Conservation (phyloP, 768 basidiomycete species). For the Boletus vermiculosoides region DNA sequence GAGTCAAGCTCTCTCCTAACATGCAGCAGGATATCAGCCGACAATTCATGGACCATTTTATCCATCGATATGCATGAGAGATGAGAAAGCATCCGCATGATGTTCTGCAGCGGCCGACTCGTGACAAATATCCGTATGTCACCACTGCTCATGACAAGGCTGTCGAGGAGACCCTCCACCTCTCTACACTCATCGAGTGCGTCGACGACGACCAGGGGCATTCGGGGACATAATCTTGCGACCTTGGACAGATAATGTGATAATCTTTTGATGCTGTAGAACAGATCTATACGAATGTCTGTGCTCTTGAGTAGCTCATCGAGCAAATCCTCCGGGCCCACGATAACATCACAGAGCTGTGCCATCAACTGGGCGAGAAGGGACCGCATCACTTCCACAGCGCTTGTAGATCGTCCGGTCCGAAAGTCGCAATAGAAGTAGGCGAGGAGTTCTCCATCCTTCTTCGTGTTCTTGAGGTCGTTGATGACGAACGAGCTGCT, state of each 20-base stretch:
- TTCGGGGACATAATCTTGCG: no score
- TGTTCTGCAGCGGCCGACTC: conserved; percentile 3
- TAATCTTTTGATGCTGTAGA: no score
- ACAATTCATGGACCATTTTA: neutral
- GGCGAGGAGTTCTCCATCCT: neutral
- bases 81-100: neutral
- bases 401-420: conserved; percentile 1
- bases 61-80: no score
- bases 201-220: no score
- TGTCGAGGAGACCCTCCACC: conserved; percentile 8
- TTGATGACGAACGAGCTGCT: neutral
- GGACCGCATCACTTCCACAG: conserved; percentile 18
- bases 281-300: no score
- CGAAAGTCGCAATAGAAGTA: conserved; percentile 29
- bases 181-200: no score
- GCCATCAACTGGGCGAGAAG: conserved; percentile 17
- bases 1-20: conserved; percentile 11
- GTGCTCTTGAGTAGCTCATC: no score
- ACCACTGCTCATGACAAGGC: neutral
- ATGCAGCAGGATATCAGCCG: conserved; percentile 9
- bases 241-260: no score
- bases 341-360: neutral
- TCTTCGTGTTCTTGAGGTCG: neutral
- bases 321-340: no score
- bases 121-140: conserved; percentile 8